These are phyloP conservation scores for Aaosphaeria arxii DNA, from an alignment of 2,329 filamentous ascomycete species.

Conservation along the genomic window DNA sequence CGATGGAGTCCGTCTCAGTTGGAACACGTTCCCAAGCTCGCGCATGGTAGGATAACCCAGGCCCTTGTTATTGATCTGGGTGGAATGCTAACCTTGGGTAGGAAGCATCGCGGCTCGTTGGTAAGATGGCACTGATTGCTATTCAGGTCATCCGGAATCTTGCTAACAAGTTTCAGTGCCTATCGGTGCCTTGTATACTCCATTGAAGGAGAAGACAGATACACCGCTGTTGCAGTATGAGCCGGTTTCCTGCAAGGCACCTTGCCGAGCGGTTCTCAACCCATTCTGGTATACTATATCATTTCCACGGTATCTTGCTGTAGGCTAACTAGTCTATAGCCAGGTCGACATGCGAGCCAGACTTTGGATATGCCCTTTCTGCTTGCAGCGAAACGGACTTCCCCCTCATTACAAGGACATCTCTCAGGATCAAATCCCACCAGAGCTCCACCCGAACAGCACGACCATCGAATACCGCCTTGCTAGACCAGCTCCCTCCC, in stretches of 20 bases:
- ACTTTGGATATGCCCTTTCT: slow-evolving; percentile 89
- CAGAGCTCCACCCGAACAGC: slow-evolving; percentile 76
- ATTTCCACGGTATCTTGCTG: not conserved
- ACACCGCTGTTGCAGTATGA: slow-evolving; percentile 91
- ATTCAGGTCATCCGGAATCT: not conserved
- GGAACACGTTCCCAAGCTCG: slow-evolving; percentile 98
- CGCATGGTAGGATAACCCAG: slow-evolving; percentile 65
- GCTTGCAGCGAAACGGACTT: slow-evolving; percentile 76
- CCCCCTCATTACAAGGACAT: slow-evolving; percentile 90
- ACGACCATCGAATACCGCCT: slow-evolving; percentile 89
- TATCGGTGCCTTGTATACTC: slow-evolving; percentile 93
- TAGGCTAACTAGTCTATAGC: slow-evolving; percentile 43
- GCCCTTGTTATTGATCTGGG: slow-evolving; percentile 6
- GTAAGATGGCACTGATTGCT: slow-evolving; percentile 15
- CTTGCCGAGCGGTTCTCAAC: slow-evolving; percentile 93
- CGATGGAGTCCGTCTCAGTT: slow-evolving; percentile 93
- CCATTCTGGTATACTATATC: slow-evolving; percentile 77
- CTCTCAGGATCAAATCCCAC: slow-evolving; percentile 75
- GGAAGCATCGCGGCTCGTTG: slow-evolving; percentile 89
- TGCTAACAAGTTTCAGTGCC: slow-evolving; percentile 57
- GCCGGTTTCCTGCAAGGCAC: slow-evolving; percentile 93
- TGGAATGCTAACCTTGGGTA: slow-evolving; percentile 41
- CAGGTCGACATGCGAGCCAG: slow-evolving; percentile 81
- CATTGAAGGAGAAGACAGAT: slow-evolving; percentile 89
- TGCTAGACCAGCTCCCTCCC: slow-evolving; percentile 76